A percentile compares a stretch with the other conserved stretches of the same genome.
These are phyloP conservation scores for Teunomyces barrocoloradensis DNA, from an alignment of 805 yeast species.

Conservation along the genomic window DNA sequence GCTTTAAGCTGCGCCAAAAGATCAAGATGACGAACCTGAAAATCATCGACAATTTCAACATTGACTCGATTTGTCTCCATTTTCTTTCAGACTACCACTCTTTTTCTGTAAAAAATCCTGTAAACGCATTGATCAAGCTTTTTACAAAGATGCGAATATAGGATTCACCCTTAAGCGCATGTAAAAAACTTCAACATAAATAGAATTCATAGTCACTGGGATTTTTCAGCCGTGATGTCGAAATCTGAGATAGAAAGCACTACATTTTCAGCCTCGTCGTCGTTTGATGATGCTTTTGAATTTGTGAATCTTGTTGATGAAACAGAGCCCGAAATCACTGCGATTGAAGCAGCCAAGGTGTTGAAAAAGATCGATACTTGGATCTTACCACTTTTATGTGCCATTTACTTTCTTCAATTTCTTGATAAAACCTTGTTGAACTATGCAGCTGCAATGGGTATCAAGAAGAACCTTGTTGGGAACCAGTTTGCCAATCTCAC, in stretches of 20 bases:
- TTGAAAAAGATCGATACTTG: slow-evolving; percentile 44
- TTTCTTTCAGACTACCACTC: background rate
- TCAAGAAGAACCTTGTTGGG: slow-evolving; percentile 46
- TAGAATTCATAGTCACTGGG: background rate
- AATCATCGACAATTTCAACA: too few relatives aligned
- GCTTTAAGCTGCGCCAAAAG: too few relatives aligned
- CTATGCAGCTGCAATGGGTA: slow-evolving; percentile 66
- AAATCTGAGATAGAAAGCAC: background rate
- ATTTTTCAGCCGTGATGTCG: background rate
- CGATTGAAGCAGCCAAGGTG: slow-evolving; percentile 5
- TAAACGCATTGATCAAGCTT: background rate
- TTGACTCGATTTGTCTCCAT: too few relatives aligned
- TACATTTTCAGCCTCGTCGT: background rate
- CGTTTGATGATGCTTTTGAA: slow-evolving; percentile 22
- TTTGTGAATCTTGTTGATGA: slow-evolving; percentile 10
- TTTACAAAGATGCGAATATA: background rate
- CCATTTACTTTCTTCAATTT: slow-evolving; percentile 55
- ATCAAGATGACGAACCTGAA: too few relatives aligned
- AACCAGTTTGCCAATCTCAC: slow-evolving; percentile 51
- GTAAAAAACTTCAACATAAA: background rate
- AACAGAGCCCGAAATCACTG: slow-evolving; percentile 2
- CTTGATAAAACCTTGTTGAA: slow-evolving; percentile 58
- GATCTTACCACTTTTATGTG: slow-evolving; percentile 49
- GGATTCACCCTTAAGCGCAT: slow-evolving; percentile 3
- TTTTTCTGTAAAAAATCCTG: background rate